A percentile compares a stretch with the other conserved stretches of the same genome.
Evolutionary conservation across 805 yeast genomes (phyloP).

Genomic region (Hanseniaspora thailandica): DNA sequence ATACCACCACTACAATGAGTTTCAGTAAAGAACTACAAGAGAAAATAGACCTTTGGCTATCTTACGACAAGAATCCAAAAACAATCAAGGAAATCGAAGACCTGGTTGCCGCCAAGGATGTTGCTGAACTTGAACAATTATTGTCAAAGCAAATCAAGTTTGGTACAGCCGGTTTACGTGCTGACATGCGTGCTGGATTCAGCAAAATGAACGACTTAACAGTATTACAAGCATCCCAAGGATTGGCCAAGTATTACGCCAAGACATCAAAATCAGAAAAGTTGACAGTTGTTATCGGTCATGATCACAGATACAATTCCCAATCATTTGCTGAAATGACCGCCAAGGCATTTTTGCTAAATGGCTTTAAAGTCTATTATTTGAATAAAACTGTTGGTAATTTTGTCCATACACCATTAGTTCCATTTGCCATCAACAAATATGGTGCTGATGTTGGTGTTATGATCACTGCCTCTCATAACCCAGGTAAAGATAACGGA

Average conservation of each 20-base stretch:
- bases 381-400: slow-evolving; percentile 32
- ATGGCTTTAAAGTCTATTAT: slow-evolving; percentile 60
- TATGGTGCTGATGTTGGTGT: slow-evolving; percentile 64
- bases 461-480: slow-evolving; percentile 87
- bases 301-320: slow-evolving; percentile 83
- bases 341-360: slow-evolving; percentile 55
- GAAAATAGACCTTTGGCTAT: slow-evolving; percentile 22
- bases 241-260: slow-evolving; percentile 45
- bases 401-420: slow-evolving; percentile 74
- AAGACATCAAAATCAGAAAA: slow-evolving; percentile 23
- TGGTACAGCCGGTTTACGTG: slow-evolving; percentile 89
- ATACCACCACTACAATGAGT: not conserved
- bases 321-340: slow-evolving; percentile 66
- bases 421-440: slow-evolving; percentile 70
- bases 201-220: slow-evolving; percentile 81
- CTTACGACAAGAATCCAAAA: slow-evolving; percentile 29
- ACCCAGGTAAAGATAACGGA: slow-evolving; percentile 79
- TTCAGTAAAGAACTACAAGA: slow-evolving; percentile 18
- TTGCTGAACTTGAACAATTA: slow-evolving; percentile 39
- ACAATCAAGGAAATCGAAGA: slow-evolving; percentile 46
- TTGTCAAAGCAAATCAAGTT: slow-evolving; percentile 56
- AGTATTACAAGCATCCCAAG: slow-evolving; percentile 81
- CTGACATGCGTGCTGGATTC: slow-evolving; percentile 85
- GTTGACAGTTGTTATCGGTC: slow-evolving; percentile 60
- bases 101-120: slow-evolving; percentile 28